Evolutionary conservation across 192 early-diverging fungal genomes (phyloP).

Genomic region (Ramicandelaber brevisporus): DNA sequence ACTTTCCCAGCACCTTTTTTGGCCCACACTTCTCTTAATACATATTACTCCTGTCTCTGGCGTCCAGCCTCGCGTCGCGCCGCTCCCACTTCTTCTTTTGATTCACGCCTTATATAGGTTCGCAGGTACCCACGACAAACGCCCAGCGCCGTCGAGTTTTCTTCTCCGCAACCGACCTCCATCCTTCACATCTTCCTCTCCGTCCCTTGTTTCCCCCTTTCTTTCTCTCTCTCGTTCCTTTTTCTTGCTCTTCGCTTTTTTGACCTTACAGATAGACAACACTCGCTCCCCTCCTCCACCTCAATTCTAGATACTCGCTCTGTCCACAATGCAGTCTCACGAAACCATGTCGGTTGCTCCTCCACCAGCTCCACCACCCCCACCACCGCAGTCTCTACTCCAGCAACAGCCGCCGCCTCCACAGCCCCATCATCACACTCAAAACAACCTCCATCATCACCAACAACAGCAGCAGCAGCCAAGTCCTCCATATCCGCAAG

Average conservation of each 20-base stretch:
- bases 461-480: constrained; percentile 3
- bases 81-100: too few species aligned
- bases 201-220: constrained; percentile 1
- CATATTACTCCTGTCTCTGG: constrained; percentile 10
- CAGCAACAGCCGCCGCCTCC: not conserved
- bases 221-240: not conserved
- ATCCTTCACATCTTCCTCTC: constrained; percentile 8
- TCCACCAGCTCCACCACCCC: too few species aligned
- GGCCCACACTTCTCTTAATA: constrained; percentile 8
- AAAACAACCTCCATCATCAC: constrained; percentile 4
- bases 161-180: too few species aligned
- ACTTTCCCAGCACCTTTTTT: constrained; percentile 1
- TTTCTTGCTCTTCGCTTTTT: not conserved
- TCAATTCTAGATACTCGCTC: too few species aligned
- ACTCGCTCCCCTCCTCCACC: not conserved
- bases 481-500: constrained; percentile 2
- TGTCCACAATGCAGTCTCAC: too few species aligned
- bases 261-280: not conserved
- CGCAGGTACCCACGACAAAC: too few species aligned
- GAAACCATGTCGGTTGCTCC: too few species aligned
- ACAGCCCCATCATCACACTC: not conserved
- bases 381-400: not conserved
- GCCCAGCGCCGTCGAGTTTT: too few species aligned
- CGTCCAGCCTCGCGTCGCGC: too few species aligned
- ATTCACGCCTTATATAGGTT: too few species aligned